A percentile compares a stretch with the other conserved stretches of the same genome.
phyloP scores from a whole-genome alignment of 2,329 filamentous ascomycete genomes.

The Phoma sp. region DNA sequence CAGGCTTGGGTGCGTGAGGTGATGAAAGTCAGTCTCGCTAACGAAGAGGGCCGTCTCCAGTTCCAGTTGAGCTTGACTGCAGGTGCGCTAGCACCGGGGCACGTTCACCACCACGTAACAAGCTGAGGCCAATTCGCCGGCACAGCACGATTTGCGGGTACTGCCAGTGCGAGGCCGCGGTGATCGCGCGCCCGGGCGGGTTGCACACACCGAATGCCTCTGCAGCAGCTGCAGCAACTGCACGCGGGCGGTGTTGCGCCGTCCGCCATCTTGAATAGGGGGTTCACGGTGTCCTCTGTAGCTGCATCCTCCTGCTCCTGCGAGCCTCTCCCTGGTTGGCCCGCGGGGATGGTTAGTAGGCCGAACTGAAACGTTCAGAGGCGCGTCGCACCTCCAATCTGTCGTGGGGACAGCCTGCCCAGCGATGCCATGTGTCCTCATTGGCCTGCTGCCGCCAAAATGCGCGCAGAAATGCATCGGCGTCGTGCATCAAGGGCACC shows the following conservation, averaged over 20 bases:
- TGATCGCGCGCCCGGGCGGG: background rate
- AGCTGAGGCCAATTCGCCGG: no score
- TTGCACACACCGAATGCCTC: no score
- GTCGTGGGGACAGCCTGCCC: slow-evolving; percentile 33
- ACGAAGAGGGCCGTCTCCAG: slow-evolving; percentile 4
- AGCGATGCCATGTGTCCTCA: slow-evolving; percentile 12
- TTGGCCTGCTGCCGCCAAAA: slow-evolving; percentile 13
- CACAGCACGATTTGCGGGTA: background rate
- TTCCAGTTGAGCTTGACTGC: background rate
- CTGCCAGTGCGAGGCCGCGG: background rate
- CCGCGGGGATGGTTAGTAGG: slow-evolving; percentile 16
- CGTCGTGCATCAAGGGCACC: no score
- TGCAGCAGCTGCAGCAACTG: no score
- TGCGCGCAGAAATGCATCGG: background rate
- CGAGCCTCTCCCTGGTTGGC: slow-evolving; percentile 29
- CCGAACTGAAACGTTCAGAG: slow-evolving; percentile 37
- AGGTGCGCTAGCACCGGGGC: slow-evolving; percentile 5
- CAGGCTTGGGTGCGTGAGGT: slow-evolving; percentile 20
- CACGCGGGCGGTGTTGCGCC: no score
- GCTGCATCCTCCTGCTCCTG: slow-evolving; percentile 1
- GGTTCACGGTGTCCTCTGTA: background rate
- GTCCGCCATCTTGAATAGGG: slow-evolving; percentile 1
- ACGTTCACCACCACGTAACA: slow-evolving; percentile 7
- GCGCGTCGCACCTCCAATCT: slow-evolving; percentile 37
- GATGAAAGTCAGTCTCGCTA: slow-evolving; percentile 17